Evolutionary conservation across 208 protist species (phyloP).

Genomic region (Trypanosoma caninum): DNA sequence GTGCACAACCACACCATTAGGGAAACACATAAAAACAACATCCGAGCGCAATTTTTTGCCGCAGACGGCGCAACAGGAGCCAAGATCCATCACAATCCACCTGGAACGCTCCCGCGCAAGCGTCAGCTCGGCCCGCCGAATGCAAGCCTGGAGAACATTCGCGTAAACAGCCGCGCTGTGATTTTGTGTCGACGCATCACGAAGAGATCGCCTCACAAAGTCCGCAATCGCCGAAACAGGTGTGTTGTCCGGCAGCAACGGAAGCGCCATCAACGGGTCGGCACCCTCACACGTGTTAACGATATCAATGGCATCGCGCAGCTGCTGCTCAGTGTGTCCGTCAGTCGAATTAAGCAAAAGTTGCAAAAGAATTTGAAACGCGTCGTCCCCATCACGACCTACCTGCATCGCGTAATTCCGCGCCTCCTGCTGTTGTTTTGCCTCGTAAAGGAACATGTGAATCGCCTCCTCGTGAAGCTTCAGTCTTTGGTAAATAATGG

Average conservation of each 20-base stretch:
- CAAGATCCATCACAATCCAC: slow-evolving; percentile 25
- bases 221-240: slow-evolving; percentile 30
- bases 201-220: slow-evolving; percentile 52
- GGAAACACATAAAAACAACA: slow-evolving; percentile 57
- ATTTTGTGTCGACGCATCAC: slow-evolving; percentile 27
- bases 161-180: slow-evolving; percentile 32
- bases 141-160: slow-evolving; percentile 28
- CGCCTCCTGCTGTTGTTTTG: slow-evolving; percentile 33
- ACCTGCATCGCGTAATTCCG: slow-evolving; percentile 47
- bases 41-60: slow-evolving; percentile 48
- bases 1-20: slow-evolving; percentile 64
- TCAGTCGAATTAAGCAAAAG: slow-evolving; percentile 27
- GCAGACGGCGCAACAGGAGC: slow-evolving; percentile 57
- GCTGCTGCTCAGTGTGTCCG: background rate
- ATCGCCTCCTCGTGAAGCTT: slow-evolving; percentile 51
- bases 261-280: slow-evolving; percentile 41
- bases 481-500: slow-evolving; percentile 55
- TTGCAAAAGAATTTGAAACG: slow-evolving; percentile 34
- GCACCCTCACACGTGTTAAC: slow-evolving; percentile 42
- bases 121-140: slow-evolving; percentile 22
- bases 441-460: slow-evolving; percentile 59
- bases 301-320: slow-evolving; percentile 39
- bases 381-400: slow-evolving; percentile 31
- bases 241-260: slow-evolving; percentile 60
- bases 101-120: slow-evolving; percentile 24